Evolutionary conservation across 495 filamentous ascomycete genomes (phyloP).

Genomic region (Podospora australis): DNA sequence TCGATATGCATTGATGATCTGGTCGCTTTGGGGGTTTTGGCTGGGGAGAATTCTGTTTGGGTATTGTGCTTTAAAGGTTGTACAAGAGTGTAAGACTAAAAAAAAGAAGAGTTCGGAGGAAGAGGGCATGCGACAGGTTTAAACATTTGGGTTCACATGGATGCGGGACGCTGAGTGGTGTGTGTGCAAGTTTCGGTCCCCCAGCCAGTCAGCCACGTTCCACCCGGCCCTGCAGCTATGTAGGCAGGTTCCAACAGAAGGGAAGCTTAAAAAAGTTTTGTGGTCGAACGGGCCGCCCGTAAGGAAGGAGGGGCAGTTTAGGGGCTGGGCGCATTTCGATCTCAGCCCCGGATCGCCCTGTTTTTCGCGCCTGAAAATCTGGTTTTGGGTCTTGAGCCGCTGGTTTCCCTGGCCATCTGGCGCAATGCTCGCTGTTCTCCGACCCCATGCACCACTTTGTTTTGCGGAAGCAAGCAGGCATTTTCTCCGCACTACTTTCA

Average conservation of each 20-base stretch:
- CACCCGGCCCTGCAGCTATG: not conserved
- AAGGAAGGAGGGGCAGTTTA: slow-evolving; percentile 1
- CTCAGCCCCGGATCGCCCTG: slow-evolving; percentile 6
- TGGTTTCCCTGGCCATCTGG: slow-evolving; percentile 1
- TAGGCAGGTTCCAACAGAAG: not conserved
- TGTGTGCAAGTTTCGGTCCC: not conserved
- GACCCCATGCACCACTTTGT: not conserved
- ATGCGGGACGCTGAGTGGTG: not conserved
- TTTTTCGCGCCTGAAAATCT: slow-evolving; percentile 6
- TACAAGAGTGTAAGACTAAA: too few relatives aligned
- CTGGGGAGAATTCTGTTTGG: slow-evolving; percentile 1
- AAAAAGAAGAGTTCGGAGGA: not conserved
- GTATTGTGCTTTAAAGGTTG: too few relatives aligned
- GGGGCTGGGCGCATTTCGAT: too few relatives aligned
- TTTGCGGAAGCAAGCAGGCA: not conserved
- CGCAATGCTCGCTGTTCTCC: slow-evolving; percentile 2
- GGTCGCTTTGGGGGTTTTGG: slow-evolving; percentile 5
- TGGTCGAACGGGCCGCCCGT: slow-evolving; percentile 1
- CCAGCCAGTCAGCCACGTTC: too few relatives aligned
- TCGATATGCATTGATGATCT: slow-evolving; percentile 41
- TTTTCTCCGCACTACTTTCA: not conserved
- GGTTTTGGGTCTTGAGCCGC: not conserved
- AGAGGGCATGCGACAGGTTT: not conserved
- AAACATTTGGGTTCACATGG: slow-evolving; percentile 1
- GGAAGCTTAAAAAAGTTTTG: slow-evolving; percentile 7